Evolutionary conservation across 495 filamentous ascomycete genomes (phyloP), one percentile per base, ranked within the genome.

Genomic region (Xylaria sp.): DNA sequence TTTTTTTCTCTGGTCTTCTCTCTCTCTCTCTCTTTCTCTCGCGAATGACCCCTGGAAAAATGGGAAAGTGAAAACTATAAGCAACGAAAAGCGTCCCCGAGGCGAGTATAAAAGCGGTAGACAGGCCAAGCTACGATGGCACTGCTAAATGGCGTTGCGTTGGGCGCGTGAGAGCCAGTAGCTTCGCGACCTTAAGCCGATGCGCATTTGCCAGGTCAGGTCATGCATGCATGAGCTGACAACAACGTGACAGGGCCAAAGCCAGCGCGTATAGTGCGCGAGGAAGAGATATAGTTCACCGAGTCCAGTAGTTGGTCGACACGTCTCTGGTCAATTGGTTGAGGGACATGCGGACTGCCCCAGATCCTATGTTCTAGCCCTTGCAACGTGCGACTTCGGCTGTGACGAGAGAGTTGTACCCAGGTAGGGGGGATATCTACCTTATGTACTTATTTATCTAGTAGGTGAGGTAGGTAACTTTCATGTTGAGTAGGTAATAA

Each of bases 181-280:
- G 57, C 44, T 52, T 63, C 24, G 29, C 68, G 33, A 55, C 21
- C 19, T 35, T 41, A 41, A 41, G 5, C 29, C 5, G 24, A 57
- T 46, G 33, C 46, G 68, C 43, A 41, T 44, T 70, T 31, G 68
- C 44, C 59, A 70, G 53, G 66, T 41, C 57, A 58, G 48, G 46
- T 46, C 61, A 58, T 70, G 61, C 61, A 58, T 70, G 61, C 68
- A 70, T 70, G 61, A 43, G 68, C 58, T 70, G 68, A 65, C 35
- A 58, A 24, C 58, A 62, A 53, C 67, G 55, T 62, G 59, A 62
- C 58, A 44, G 44, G 44, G 26, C 37, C 2, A 37, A 24, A 5
- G 29, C 37, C 35, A 58, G 24, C 35, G n/a, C n/a, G n/a, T n/a
- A n/a, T n/a, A n/a, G n/a, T n/a, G n/a, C n/a, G 35, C 21, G 24